A percentile compares a stretch with the other conserved stretches of the same genome.
Conservation (phyloP, 768 basidiomycete species). For the Russula earlei region DNA sequence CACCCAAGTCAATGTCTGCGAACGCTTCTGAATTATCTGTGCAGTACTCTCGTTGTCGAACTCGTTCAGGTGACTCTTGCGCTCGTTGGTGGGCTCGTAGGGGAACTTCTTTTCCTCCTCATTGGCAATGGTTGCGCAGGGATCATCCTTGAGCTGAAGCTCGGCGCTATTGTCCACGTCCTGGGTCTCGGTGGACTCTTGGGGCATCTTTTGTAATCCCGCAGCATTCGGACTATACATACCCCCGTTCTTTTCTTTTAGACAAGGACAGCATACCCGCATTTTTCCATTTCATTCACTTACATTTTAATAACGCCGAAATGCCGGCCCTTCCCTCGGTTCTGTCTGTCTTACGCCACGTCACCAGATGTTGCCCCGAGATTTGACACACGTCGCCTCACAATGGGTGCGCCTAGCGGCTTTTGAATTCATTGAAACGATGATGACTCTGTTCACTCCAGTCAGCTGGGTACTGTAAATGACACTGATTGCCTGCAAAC, state of each 20-base stretch:
- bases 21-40: not conserved
- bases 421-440: too few relatives aligned
- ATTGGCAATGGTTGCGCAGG: conserved; percentile 4
- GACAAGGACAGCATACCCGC: not conserved
- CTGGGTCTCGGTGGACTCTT: conserved; percentile 3
- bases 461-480: too few relatives aligned
- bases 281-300: not conserved
- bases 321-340: not conserved
- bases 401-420: too few relatives aligned
- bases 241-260: not conserved
- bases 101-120: conserved; percentile 5
- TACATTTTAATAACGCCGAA: not conserved
- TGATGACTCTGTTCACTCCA: too few relatives aligned
- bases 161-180: not conserved
- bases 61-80: conserved; percentile 5
- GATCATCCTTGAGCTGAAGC: not conserved
- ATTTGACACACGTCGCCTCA: too few relatives aligned
- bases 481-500: too few relatives aligned
- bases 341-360: not conserved
- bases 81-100: not conserved
- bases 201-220: not conserved
- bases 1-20: not conserved
- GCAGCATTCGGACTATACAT: not conserved
- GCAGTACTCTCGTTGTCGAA: not conserved
- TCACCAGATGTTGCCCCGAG: not conserved